Base-by-base conservation (phyloP, 192 early-diverging fungal genomes). In the Anaeromyces robustus region DNA sequence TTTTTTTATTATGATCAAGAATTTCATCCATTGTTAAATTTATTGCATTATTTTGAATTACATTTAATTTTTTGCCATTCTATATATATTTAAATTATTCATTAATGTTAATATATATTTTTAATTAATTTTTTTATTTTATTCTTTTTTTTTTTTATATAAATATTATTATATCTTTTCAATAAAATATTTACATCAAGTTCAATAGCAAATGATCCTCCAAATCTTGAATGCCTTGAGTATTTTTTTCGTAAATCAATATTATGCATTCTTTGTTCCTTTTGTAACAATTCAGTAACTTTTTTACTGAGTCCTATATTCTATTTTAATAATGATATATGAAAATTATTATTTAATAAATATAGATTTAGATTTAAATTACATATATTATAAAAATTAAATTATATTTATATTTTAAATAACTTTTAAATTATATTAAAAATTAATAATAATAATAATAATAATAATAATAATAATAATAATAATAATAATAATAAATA, bases 211-310 rank as follows among this genome's bases (percentile, higher is more conserved):
- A 86, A 34, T 7, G 87, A 85, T 77, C 87, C 87, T 13, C 86
- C 87, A 79, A 88, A 88, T 29, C 86, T 81, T 28, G 86, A 81
- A 82, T 87, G 87, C 29, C 87, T 32, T n/a, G 85, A 82, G 22
- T 52, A 22, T 22, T 19, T 52, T 52, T 52, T 52, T 22, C 22
- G 18, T 22, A 22, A 4, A 22, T 52, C 43, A 52, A 52, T 52
- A 52, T 19, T 52, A 52, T 52, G 18, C 19, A 52, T 52, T 52
- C 19, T 52, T 52, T 52, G 43, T 52, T 52, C 43, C 2, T 52
- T 18, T 19, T 77, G 12, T 34, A 82, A 77, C 13, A 79, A 59
- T n/a, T 80, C 79, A 30, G 81, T 41, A 17, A 77, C 30, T 77
- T 81, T 81, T 19, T 59, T n/a, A 41, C 78, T 81, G 12, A 30